Evolutionary conservation across 2,329 filamentous ascomycete species (phyloP).

Genomic region (Trichoderma hamatum): DNA sequence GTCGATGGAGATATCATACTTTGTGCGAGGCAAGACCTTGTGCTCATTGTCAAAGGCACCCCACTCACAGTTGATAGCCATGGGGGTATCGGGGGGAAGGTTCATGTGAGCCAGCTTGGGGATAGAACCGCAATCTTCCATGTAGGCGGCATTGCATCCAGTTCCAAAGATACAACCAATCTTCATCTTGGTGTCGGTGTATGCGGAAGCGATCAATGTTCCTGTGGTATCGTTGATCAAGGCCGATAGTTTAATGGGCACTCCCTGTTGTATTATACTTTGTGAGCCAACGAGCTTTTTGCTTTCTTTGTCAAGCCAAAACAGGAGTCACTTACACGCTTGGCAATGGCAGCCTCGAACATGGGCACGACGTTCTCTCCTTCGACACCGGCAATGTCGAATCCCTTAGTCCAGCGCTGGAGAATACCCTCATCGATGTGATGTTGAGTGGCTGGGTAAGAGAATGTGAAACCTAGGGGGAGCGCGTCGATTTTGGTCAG

Average conservation of each 20-base stretch:
- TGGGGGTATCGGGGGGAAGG: conserved; percentile 78
- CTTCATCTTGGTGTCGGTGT: conserved; percentile 91
- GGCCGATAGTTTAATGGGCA: conserved; percentile 90
- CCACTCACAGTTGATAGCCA: conserved; percentile 98
- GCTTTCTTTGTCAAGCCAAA: not conserved
- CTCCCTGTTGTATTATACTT: conserved; percentile 57
- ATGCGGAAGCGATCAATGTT: conserved; percentile 92
- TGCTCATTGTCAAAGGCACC: conserved; percentile 96
- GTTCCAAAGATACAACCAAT: conserved; percentile 99
- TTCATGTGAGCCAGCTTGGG: conserved; percentile 94
- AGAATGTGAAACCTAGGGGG: conserved; percentile 93
- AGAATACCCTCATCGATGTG: conserved; percentile 91
- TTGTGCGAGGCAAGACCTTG: conserved; percentile 80
- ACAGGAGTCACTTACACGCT: conserved; percentile 43
- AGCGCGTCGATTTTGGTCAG: conserved; percentile 63
- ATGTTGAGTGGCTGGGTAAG: conserved; percentile 89
- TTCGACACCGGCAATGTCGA: conserved; percentile 90
- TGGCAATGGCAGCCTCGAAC: conserved; percentile 76
- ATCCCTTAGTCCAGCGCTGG: conserved; percentile 97
- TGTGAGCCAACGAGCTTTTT: conserved; percentile 12
- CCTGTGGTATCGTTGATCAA: conserved; percentile 98
- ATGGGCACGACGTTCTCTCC: conserved; percentile 87
- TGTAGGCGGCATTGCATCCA: conserved; percentile 97
- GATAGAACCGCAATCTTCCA: conserved; percentile 89
- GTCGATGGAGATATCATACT: conserved; percentile 86